Evolutionary conservation across 768 basidiomycete species (phyloP), one percentile per base, ranked within the genome.

Genomic region (Termitomyces sp.): DNA sequence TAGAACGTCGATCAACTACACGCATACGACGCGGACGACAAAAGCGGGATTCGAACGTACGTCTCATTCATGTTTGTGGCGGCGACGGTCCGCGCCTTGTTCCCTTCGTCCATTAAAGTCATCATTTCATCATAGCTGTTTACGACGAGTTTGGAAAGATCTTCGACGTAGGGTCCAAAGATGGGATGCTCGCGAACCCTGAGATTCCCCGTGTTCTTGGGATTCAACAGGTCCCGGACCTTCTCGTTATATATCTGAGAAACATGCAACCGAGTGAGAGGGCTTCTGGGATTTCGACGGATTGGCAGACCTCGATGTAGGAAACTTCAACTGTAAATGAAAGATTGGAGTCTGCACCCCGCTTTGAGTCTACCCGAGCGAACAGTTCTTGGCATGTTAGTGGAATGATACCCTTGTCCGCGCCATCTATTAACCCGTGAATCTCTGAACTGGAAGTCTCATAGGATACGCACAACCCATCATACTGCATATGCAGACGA

Each of bases 31-130:
- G 33, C 54, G 42, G 28, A 44, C 31, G 52, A 48, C 22, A 52
- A 37, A 59, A 15, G 44, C 22, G 28, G 54, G 44, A 39, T 33
- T 20, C 53, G 45, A 47, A 75, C 86, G 65, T 69, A 92, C 82
- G 94, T 97, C 74, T 98, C 97, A 74, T 99, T 99, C 97, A 99
- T 99, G 73, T 97, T 94, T 22, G 97, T 99, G 26, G 97, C 95
- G 22, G 97, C 97, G 24, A 99, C 96, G 15, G 97, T 98, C 51
- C 97, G 81, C 52, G 97, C 95, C 77, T 98, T 98, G 73, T 98
- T 99, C 39, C 96, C 96, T 72, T 99, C 96, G 76, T 99, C 96
- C 96, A 98, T 98, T 69, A 99, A 87, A 5, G 88, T 93, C 90
- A 97, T 96, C 90, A 99, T 97, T 70, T 97, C 96, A 31, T 90